Evolutionary conservation across 208 protist genomes (phyloP), one percentile per base, ranked within the genome.

Genomic region (Acanthamoeba royreba): DNA sequence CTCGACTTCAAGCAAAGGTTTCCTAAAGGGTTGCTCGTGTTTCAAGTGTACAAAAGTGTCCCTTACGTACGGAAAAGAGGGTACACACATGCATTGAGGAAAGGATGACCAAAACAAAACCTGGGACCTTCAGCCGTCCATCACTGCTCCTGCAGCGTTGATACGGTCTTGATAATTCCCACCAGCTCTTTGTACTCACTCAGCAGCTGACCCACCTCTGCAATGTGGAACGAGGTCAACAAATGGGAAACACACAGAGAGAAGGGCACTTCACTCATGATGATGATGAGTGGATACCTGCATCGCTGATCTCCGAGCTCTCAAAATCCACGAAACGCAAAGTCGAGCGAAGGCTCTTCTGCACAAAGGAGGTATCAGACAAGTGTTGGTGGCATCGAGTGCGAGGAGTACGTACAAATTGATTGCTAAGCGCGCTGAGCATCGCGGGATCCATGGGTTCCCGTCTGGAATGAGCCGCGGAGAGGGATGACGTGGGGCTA

Each of bases 101-200:
- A n/a, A n/a, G n/a, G n/a, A n/a, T n/a, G n/a, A n/a, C n/a, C n/a
- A n/a, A n/a, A n/a, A n/a, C n/a, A n/a, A n/a, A n/a, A n/a, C n/a
- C n/a, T n/a, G n/a, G n/a, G n/a, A n/a, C n/a, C n/a, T n/a, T n/a
- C n/a, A n/a, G n/a, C n/a, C n/a, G n/a, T n/a, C n/a, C n/a, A n/a
- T n/a, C n/a, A 81, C 69, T 81, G 69, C 38, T 81, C 69, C 38
- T 81, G 69, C 7, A 81, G 33, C 15, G 69, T 31, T 2, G 69
- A 81, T 8, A 47, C 69, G 3, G 69, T 81, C 38, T 47, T 43
- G 40, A 81, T n/a, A 42, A 81, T 45, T 1, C 38, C 69, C 69
- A 81, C 69, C 38, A 81, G 33, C 69, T 81, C 69, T 42, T 81
- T 81, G 69, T 47, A 81, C 69, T 81, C 69, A 42, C 38, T 81